These are phyloP conservation scores for Miamiensis avidus DNA, from an alignment of 169 alveolate species.

Conservation along the genomic window DNA sequence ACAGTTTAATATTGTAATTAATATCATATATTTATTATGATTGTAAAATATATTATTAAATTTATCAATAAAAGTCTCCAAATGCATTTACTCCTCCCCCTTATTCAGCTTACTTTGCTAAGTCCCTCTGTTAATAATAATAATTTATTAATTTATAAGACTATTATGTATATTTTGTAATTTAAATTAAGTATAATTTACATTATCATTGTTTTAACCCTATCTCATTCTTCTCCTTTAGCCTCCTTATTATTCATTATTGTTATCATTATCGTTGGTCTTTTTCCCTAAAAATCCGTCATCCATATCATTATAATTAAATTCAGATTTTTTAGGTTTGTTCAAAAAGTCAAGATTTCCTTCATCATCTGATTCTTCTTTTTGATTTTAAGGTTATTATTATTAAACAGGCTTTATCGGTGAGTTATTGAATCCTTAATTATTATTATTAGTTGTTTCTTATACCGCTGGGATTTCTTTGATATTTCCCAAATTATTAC, in stretches of 20 bases:
- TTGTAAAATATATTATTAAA: no score
- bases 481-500: not conserved
- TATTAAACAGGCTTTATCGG: not conserved
- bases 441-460: not conserved
- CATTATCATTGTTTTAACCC: not conserved
- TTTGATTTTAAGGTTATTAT: not conserved
- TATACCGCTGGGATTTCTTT: not conserved
- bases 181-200: not conserved
- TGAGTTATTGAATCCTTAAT: not conserved
- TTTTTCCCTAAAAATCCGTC: not conserved
- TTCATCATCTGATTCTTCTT: not conserved
- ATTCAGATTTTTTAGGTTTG: not conserved
- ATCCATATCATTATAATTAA: not conserved
- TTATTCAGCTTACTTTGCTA: not conserved
- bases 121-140: not conserved
- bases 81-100: not conserved
- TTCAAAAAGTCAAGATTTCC: not conserved
- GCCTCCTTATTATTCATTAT: not conserved
- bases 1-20: no score
- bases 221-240: not conserved
- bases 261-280: not conserved
- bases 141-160: no score
- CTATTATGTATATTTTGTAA: not conserved
- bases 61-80: not conserved
- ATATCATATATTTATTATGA: no score